Evolutionary conservation across 331 rosid species (phyloP).

Genomic region (Dryas integrifolia): DNA sequence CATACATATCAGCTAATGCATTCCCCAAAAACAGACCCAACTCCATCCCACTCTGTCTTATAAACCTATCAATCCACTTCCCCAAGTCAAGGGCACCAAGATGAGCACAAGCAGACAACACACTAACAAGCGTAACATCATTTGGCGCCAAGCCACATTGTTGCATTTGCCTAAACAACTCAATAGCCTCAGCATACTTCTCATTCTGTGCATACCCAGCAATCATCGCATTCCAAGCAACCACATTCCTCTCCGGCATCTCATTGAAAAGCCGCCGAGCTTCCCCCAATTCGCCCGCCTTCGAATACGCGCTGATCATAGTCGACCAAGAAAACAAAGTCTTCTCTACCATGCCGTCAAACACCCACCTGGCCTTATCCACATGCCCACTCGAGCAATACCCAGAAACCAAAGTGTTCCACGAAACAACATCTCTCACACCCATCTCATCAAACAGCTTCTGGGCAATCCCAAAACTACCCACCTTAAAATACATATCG

Average conservation of each 20-base stretch:
- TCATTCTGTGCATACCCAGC: slow-evolving; percentile 44
- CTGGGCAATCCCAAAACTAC: slow-evolving; percentile 30
- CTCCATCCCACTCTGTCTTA: slow-evolving; percentile 32
- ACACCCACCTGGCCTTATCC: slow-evolving; percentile 35
- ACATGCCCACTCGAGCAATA: slow-evolving; percentile 36
- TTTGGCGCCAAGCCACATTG: slow-evolving; percentile 27
- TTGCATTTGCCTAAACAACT: slow-evolving; percentile 44
- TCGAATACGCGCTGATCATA: slow-evolving; percentile 46
- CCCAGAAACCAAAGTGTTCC: slow-evolving; percentile 52
- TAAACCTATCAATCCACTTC: slow-evolving; percentile 44
- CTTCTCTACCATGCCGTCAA: slow-evolving; percentile 38
- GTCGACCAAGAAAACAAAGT: slow-evolving; percentile 50
- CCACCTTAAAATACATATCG: slow-evolving; percentile 45
- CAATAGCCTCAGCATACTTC: slow-evolving; percentile 41
- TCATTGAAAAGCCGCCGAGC: slow-evolving; percentile 35
- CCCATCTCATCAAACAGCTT: slow-evolving; percentile 38
- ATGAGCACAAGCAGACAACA: slow-evolving; percentile 47
- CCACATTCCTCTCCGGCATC: slow-evolving; percentile 46
- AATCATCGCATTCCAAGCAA: slow-evolving; percentile 46
- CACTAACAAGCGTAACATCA: slow-evolving; percentile 41
- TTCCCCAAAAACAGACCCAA: slow-evolving; percentile 39
- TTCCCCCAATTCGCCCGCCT: slow-evolving; percentile 34
- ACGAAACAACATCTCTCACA: slow-evolving; percentile 44
- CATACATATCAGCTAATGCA: slow-evolving; percentile 51
- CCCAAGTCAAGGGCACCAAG: slow-evolving; percentile 51